phyloP scores from a whole-genome alignment of 345 rosid species.

The Geranium brycei region DNA sequence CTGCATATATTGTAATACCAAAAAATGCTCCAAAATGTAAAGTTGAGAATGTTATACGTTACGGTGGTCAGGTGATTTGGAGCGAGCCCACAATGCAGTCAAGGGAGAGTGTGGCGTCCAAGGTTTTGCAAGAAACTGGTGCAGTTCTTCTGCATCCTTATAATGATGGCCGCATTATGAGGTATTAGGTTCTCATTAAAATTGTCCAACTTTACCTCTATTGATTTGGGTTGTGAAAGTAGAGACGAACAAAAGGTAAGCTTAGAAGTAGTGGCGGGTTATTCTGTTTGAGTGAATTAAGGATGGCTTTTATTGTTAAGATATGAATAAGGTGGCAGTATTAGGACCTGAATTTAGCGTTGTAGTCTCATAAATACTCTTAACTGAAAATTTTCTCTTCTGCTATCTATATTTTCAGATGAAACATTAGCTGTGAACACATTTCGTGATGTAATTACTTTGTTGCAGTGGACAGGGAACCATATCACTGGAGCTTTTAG shows the following conservation, averaged over 20 bases:
- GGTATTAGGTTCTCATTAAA: conserved; percentile 29
- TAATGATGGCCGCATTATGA: conserved; percentile 58
- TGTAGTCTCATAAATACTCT: no score
- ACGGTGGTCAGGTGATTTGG: conserved; percentile 70
- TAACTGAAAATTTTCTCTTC: no score
- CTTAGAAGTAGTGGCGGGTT: no score
- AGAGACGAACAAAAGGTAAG: no score
- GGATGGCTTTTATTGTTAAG: no score
- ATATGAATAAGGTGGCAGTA: no score
- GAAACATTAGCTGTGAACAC: no score
- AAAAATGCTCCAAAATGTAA: conserved; percentile 84
- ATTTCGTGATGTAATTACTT: conserved; percentile 1
- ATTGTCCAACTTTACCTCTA: no score
- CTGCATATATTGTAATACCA: conserved; percentile 66
- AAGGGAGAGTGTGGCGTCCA: conserved; percentile 50
- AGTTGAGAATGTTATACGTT: conserved; percentile 70
- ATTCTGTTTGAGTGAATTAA: no score
- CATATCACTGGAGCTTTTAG: conserved; percentile 65
- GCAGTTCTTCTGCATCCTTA: conserved; percentile 75
- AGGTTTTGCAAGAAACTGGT: conserved; percentile 58
- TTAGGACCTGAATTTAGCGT: no score
- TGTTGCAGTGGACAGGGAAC: conserved; percentile 82
- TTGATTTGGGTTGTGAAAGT: not conserved
- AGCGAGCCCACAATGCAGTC: conserved; percentile 56
- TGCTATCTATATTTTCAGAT: no score